These are phyloP conservation scores for Priceomyces carsonii DNA, from an alignment of 805 yeast genomes.

Conservation along the genomic window DNA sequence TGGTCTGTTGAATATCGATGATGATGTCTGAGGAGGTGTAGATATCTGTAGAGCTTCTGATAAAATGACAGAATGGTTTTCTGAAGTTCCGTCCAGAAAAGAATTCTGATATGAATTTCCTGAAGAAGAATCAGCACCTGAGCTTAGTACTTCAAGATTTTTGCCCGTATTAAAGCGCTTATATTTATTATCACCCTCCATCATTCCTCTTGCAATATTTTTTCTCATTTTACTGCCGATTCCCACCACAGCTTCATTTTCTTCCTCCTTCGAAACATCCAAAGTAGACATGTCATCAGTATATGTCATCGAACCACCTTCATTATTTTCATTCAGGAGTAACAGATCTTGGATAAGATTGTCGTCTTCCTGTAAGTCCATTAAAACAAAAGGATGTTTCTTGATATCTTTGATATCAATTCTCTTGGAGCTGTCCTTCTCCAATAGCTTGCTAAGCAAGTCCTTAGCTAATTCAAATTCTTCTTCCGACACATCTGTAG, in stretches of 20 bases:
- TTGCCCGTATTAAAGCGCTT: too few species aligned
- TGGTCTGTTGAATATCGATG: conserved; percentile 1
- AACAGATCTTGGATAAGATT: conserved; percentile 37
- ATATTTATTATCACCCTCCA: conserved; percentile 22
- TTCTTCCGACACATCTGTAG: conserved; percentile 36
- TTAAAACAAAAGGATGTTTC: conserved; percentile 63
- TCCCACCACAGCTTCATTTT: conserved; percentile 80
- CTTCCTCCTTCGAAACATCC: conserved; percentile 59
- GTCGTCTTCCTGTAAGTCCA: conserved; percentile 40
- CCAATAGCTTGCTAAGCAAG: conserved; percentile 59
- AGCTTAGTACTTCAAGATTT: too few species aligned
- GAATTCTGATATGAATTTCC: conserved; percentile 20
- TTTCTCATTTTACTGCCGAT: conserved; percentile 64
- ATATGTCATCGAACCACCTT: conserved; percentile 5
- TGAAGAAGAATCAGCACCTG: conserved; percentile 30
- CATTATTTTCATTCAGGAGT: conserved; percentile 24
- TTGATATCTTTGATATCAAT: conserved; percentile 73
- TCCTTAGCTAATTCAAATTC: conserved; percentile 56
- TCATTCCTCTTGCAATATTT: conserved; percentile 46
- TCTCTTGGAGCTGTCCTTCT: conserved; percentile 69
- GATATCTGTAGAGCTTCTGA: conserved; percentile 27
- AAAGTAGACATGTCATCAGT: conserved; percentile 11
- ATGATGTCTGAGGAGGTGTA: conserved; percentile 12
- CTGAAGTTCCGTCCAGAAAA: conserved; percentile 7
- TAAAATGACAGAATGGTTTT: conserved; percentile 30